Conservation (phyloP, 441 rosid species). For the Metrosideros polymorpha region DNA sequence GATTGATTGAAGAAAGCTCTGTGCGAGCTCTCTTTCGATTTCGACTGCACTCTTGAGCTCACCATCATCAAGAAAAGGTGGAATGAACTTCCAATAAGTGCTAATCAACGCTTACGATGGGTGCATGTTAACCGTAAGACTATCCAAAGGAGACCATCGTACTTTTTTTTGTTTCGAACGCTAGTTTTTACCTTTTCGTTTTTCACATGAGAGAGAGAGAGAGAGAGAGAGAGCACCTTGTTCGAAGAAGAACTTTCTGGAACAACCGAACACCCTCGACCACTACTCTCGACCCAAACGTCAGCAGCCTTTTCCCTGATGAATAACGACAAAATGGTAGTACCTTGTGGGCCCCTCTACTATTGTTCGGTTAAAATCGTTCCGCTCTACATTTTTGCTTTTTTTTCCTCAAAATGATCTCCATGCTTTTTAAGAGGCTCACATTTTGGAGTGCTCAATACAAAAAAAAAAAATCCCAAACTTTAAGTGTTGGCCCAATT, state of each 20-base stretch:
- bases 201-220: not conserved
- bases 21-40: not conserved
- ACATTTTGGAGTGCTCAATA: too few species aligned
- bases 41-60: not conserved
- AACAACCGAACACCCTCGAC: not conserved
- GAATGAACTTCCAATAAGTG: not conserved
- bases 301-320: not conserved
- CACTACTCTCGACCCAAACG: not conserved
- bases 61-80: not conserved
- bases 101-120: not conserved
- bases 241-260: not conserved
- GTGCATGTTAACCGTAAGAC: not conserved
- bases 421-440: too few species aligned
- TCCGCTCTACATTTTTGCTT: not conserved
- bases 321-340: not conserved
- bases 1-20: not conserved
- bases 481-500: too few species aligned
- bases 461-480: too few species aligned
- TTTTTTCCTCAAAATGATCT: too few species aligned
- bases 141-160: not conserved
- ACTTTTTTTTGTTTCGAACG: not conserved
- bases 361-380: not conserved
- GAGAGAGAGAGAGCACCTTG: not conserved
- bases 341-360: not conserved
- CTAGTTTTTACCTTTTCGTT: not conserved